Percentiles rank a stretch among this genome's conserved stretches.
These are phyloP conservation scores for Metschnikowia sp. DNA, from an alignment of 805 yeast genomes.

Conservation along the genomic window DNA sequence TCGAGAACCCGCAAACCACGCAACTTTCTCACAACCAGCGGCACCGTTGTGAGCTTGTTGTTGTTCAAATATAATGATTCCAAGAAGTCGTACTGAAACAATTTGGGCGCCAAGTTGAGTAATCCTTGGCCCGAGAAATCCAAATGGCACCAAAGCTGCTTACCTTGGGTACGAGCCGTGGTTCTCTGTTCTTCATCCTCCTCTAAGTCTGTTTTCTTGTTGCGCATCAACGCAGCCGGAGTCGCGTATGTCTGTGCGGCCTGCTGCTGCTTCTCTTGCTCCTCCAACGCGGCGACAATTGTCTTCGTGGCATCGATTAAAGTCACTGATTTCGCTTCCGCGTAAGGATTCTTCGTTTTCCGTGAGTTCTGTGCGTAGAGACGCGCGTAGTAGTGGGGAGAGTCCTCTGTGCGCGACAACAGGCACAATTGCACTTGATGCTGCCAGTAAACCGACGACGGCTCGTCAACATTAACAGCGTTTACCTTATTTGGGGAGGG, in stretches of 20 bases:
- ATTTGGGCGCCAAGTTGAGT: slow-evolving; percentile 60
- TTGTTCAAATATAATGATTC: slow-evolving; percentile 86
- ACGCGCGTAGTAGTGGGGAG: slow-evolving; percentile 81
- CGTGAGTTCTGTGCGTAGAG: slow-evolving; percentile 71
- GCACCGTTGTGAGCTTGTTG: slow-evolving; percentile 68
- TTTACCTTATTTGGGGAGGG: slow-evolving; percentile 25
- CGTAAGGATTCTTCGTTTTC: slow-evolving; percentile 38
- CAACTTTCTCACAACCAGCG: slow-evolving; percentile 64
- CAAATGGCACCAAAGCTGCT: slow-evolving; percentile 90
- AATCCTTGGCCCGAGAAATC: slow-evolving; percentile 91
- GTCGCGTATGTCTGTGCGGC: slow-evolving; percentile 25
- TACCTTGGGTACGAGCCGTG: slow-evolving; percentile 55
- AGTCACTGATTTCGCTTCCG: slow-evolving; percentile 35
- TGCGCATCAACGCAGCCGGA: slow-evolving; percentile 36
- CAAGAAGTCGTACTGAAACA: slow-evolving; percentile 79
- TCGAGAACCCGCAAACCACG: slow-evolving; percentile 78
- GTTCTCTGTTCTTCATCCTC: slow-evolving; percentile 65
- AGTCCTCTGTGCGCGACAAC: slow-evolving; percentile 58
- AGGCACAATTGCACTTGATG: slow-evolving; percentile 74
- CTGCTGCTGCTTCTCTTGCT: slow-evolving; percentile 40
- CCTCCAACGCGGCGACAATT: slow-evolving; percentile 32
- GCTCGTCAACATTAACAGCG: slow-evolving; percentile 33
- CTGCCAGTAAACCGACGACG: slow-evolving; percentile 61
- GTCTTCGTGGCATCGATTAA: slow-evolving; percentile 42
- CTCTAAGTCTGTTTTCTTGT: slow-evolving; percentile 48